Conservation (phyloP, 2,329 filamentous ascomycete genomes). For the Fusarium sp. region DNA sequence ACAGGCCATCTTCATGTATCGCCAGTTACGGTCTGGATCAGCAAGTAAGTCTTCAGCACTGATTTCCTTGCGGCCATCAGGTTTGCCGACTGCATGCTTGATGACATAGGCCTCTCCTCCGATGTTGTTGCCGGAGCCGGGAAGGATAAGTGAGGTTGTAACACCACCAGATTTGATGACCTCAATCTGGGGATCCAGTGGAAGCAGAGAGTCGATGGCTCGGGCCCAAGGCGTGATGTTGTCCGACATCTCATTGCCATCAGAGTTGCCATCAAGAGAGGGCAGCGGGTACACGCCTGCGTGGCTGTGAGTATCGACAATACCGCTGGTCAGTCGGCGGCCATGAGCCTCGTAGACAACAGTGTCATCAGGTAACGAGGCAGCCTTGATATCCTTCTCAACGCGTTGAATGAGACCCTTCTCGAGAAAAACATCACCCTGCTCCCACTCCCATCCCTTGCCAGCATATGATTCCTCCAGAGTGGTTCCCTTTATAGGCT, state of each 20-base stretch:
- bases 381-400: constrained; percentile 54
- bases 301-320: constrained; percentile 80
- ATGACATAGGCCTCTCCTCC: constrained; percentile 77
- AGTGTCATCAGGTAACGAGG: constrained; percentile 58
- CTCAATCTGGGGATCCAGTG: constrained; percentile 72
- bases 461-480: constrained; percentile 66
- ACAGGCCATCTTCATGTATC: constrained; percentile 83
- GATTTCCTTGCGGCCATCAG: constrained; percentile 70
- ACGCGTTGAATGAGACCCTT: constrained; percentile 70
- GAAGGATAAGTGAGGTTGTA: constrained; percentile 73
- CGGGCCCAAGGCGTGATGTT: constrained; percentile 76
- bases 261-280: constrained; percentile 62
- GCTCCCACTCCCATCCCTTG: constrained; percentile 69
- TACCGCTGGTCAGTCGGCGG: constrained; percentile 71
- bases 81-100: constrained; percentile 72
- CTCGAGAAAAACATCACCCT: constrained; percentile 70
- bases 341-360: constrained; percentile 68
- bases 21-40: constrained; percentile 72
- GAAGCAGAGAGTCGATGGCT: constrained; percentile 72
- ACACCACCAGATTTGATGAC: constrained; percentile 80
- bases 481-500: constrained; percentile 63
- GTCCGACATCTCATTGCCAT: constrained; percentile 71
- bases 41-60: constrained; percentile 73
- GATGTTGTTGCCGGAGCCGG: constrained; percentile 78
- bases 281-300: constrained; percentile 71